Evolutionary conservation across 805 yeast species (phyloP).

Genomic region (Candida awuae): DNA sequence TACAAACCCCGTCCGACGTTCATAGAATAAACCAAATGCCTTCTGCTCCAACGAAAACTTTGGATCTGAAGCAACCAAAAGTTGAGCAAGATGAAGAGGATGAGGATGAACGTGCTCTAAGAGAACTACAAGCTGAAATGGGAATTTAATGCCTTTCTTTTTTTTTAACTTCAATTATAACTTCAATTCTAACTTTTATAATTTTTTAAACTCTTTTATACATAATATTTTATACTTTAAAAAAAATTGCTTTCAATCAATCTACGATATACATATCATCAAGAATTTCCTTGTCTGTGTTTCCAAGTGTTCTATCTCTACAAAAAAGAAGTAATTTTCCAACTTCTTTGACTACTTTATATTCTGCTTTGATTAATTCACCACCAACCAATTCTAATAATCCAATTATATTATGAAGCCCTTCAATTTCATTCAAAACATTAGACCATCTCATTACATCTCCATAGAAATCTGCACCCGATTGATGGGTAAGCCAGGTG

Average conservation of each 20-base stretch:
- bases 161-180: background rate
- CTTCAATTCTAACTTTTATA: background rate
- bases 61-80: slow-evolving; percentile 37
- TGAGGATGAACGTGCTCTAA: slow-evolving; percentile 77
- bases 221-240: background rate
- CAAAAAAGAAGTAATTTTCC: slow-evolving; percentile 47
- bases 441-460: slow-evolving; percentile 35
- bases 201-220: background rate
- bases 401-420: slow-evolving; percentile 48
- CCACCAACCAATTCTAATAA: slow-evolving; percentile 39
- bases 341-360: slow-evolving; percentile 53
- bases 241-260: background rate
- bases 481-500: slow-evolving; percentile 27
- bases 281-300: slow-evolving; percentile 38
- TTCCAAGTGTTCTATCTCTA: slow-evolving; percentile 42
- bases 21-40: slow-evolving; percentile 32
- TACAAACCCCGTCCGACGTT: slow-evolving; percentile 6
- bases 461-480: slow-evolving; percentile 34
- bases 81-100: slow-evolving; percentile 53
- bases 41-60: slow-evolving; percentile 37
- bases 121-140: slow-evolving; percentile 80
- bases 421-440: slow-evolving; percentile 31
- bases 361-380: slow-evolving; percentile 35
- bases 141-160: slow-evolving; percentile 41
- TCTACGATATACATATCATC: slow-evolving; percentile 39